Evolutionary conservation across 192 early-diverging fungal species (phyloP), one percentile per base, ranked within the genome.

Genomic region (Spinellus fusiger): DNA sequence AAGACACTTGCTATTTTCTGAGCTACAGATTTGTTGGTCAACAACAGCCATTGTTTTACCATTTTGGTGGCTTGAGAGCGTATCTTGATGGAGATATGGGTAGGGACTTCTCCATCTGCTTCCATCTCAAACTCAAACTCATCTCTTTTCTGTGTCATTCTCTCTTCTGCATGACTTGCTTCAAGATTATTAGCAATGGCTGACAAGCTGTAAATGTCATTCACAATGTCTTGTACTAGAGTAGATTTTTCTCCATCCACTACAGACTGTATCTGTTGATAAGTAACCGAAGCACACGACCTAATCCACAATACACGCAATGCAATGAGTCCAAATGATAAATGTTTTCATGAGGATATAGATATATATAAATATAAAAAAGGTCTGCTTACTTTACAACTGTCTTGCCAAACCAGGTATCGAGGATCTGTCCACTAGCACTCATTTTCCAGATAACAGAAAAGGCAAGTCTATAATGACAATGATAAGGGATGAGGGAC

Each of bases 391-490:
- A 94, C 44, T 88, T 84, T 67, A 98, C 94, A 22, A 96, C 84
- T 55, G 85, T 87, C 70, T 94, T 95, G 46, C 87, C 84, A 73
- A 87, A 96, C 28, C 77, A 70, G 18, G 86, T 88, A 31, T 82
- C 77, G 20, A 94, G 72, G 49, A 94, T 76, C 58, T 89, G 80
- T 0, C 91, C 96, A 13, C 91, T 85, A 10, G 81, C 71, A 25
- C 84, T 93, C 65, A 98, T 84, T 73, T 96, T 95, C 96, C 96
- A 98, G 49, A 98, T 83, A 53, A 89, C 87, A 18, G 95, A 96
- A 60, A 96, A 95, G 2, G 96, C 82, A 22, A 98, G 83, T 13
- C 80, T 71, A 51, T 18, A 34, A 26, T 3, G 23, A 56, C 5
- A 56, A 5, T 35, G 25, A 27, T 28, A 25, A 27, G n/a, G 18